Conservation (phyloP, 2,329 filamentous ascomycete genomes). For the Sporothrix phasma region DNA sequence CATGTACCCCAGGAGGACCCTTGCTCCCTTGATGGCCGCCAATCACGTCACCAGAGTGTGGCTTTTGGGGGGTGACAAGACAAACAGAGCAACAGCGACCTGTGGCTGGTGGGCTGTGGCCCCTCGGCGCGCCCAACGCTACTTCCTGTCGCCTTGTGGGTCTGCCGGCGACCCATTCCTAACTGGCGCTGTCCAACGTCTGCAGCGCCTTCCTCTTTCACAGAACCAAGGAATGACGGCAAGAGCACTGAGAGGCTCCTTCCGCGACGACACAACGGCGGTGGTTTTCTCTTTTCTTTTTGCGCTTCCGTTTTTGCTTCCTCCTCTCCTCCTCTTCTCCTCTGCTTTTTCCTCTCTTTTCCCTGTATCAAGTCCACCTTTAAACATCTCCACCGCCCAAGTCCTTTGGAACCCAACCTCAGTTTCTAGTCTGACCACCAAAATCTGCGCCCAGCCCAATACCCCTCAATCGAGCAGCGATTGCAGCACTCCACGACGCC, state of each 20-base stretch:
- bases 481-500: background rate
- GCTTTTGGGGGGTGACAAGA: conserved; percentile 4
- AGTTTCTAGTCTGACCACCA: background rate
- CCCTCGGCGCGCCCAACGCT: background rate
- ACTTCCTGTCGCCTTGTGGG: background rate
- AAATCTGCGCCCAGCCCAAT: background rate
- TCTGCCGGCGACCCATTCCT: conserved; percentile 15
- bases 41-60: conserved; percentile 11
- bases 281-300: background rate
- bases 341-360: background rate
- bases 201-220: background rate
- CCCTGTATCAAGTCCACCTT: background rate
- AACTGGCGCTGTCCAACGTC: background rate
- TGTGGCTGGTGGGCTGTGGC: background rate
- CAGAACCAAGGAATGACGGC: background rate
- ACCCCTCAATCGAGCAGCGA: background rate
- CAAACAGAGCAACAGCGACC: background rate
- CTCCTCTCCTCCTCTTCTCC: background rate
- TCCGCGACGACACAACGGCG: conserved; percentile 4
- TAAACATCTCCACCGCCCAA: background rate
- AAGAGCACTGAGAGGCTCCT: background rate
- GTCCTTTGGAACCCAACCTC: background rate
- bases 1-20: background rate
- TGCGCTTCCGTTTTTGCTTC: background rate
- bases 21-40: background rate